Evolutionary conservation across 2,329 filamentous ascomycete genomes (phyloP).

Genomic region (Orbilia oligospora): DNA sequence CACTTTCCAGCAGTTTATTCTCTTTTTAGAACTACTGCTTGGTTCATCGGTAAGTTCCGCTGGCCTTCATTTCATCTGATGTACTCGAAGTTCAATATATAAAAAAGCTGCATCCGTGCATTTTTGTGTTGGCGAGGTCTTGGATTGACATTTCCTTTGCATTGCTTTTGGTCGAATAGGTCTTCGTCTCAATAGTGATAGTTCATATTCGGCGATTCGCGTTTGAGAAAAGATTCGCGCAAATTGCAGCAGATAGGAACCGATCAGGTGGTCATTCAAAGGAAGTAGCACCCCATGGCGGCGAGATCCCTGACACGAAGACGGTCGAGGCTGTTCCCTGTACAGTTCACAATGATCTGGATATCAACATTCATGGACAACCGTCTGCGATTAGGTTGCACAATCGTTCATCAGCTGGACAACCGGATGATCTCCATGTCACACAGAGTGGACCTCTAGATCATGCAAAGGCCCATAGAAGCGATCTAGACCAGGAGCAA

Average conservation of each 20-base stretch:
- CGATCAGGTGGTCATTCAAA: constrained; percentile 17
- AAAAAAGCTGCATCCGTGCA: constrained; percentile 8
- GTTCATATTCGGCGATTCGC: constrained; percentile 66
- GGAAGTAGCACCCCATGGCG: constrained; percentile 15
- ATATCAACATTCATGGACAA: constrained; percentile 10
- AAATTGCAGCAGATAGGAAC: constrained; percentile 67
- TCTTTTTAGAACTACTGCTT: constrained; percentile 77
- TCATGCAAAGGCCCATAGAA: constrained; percentile 28
- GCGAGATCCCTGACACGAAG: not conserved
- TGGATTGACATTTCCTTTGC: not conserved
- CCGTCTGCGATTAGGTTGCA: constrained; percentile 27
- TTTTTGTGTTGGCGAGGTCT: constrained; percentile 23
- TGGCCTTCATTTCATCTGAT: not conserved
- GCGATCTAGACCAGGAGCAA: constrained; percentile 71
- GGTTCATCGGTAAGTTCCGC: constrained; percentile 73
- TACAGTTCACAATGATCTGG: constrained; percentile 13
- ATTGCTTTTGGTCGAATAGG: constrained; percentile 32
- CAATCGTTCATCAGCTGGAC: constrained; percentile 37
- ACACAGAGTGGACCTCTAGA: constrained; percentile 19
- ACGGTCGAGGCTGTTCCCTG: not conserved
- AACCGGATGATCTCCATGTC: not conserved
- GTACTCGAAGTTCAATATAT: constrained; percentile 9
- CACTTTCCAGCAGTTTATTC: constrained; percentile 77
- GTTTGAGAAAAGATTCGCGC: constrained; percentile 75
- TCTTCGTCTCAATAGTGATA: constrained; percentile 56